Base-by-base conservation (phyloP, 202 grass and related monocot genomes). In the Sporobolus alterniflorus region DNA sequence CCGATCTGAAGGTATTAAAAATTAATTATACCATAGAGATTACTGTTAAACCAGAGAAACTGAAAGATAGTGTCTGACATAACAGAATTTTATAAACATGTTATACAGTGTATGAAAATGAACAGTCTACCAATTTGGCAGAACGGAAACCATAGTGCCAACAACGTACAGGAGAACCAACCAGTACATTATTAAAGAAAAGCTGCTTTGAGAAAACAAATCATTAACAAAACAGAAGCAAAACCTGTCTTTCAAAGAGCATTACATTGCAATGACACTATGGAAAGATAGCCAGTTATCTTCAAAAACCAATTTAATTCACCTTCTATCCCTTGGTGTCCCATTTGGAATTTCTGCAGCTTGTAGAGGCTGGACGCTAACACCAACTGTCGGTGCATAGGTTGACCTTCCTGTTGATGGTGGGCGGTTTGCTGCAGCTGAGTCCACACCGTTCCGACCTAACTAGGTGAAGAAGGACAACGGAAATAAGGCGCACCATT, bases 401-500 rank as follows among this genome's bases (percentile, higher is more conserved):
- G 89, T 81, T 78, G 89, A 74, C 77, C 86, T 92, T 80, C 87
- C 87, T 73, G 87, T 75, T 82, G 87, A 90, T 44, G 60, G 69
- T 73, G 89, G 39, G 5, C 89, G 89, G 77, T 66, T 88, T 30
- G 61, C 22, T 73, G 84, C 62, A 90, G 50, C 31, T 16, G 74
- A 55, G 62, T 92, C 89, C 76, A 84, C 36, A 69, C 79, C 30
- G 36, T 90, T 92, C 84, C 82, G 78, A 86, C 87, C 78, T 90
- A 92, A 92, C 92, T 94, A 92, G 82, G 85, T 88, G 90, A 94
- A 79, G 54, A 67, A 88, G 13, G 75, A 91, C 34, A 82, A 59
- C 76, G 31, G 43, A 72, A 61, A 84, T 91, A 84, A 94, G 89
- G 28, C 28, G 21, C 4, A 14, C 14, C 49, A 57, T 75, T 49